Percentiles rank a stretch among this genome's conserved stretches.
Conservation (phyloP, 305 asterid genomes). For the Fraxinus latifolia region DNA sequence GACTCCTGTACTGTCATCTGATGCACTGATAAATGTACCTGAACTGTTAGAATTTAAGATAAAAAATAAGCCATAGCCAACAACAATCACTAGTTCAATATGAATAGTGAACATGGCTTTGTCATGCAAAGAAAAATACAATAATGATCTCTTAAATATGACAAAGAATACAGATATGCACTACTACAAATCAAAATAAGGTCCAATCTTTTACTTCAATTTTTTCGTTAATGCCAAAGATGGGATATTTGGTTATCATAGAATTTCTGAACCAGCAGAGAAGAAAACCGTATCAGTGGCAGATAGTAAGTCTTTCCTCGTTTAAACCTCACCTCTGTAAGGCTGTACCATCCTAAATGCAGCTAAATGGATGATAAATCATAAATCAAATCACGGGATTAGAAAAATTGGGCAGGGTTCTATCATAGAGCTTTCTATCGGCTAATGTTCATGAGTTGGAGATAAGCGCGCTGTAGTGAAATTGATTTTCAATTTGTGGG, state of each 20-base stretch:
- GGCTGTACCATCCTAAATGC: neutral
- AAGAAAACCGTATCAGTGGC: neutral
- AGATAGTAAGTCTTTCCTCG: neutral
- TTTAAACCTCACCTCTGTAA: neutral
- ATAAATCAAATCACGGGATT: neutral
- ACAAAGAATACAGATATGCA: neutral
- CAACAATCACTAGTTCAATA: neutral
- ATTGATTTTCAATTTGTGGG: no score
- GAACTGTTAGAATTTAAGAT: constrained; percentile 42
- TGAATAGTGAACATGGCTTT: neutral
- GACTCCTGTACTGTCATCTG: constrained; percentile 59
- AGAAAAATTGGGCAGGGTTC: neutral
- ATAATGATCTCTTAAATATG: neutral
- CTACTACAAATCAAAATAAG: neutral
- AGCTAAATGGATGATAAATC: neutral
- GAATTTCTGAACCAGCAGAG: neutral
- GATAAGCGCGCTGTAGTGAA: neutral
- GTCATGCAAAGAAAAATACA: neutral
- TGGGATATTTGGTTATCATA: neutral
- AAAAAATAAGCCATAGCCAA: neutral
- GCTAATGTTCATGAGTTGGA: neutral
- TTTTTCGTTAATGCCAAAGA: neutral
- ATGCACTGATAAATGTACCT: constrained; percentile 65
- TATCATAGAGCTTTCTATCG: neutral
- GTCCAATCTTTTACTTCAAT: neutral